Evolutionary conservation across 441 rosid species (phyloP).

Genomic region (Aquilaria agallochum): DNA sequence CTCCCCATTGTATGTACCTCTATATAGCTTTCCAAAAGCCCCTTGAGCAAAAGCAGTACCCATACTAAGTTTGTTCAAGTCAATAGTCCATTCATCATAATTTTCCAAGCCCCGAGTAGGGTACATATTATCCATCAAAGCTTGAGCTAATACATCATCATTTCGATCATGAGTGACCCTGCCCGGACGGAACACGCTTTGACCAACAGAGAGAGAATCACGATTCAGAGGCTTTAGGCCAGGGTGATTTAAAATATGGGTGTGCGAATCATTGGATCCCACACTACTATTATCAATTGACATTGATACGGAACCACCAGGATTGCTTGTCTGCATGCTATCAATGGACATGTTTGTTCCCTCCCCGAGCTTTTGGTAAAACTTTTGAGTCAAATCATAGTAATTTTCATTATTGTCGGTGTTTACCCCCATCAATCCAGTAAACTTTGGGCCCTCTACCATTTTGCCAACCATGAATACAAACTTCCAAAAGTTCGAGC

Average conservation of each 20-base stretch:
- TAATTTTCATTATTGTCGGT: constrained; percentile 52
- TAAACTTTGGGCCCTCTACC: constrained; percentile 72
- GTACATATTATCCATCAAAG: constrained; percentile 37
- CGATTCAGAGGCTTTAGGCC: constrained; percentile 60
- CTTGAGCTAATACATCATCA: constrained; percentile 35
- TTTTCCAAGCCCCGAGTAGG: constrained; percentile 35
- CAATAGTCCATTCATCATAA: constrained; percentile 45
- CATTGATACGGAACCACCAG: constrained; percentile 90
- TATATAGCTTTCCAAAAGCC: constrained; percentile 43
- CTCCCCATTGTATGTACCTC: constrained; percentile 44
- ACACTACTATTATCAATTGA: constrained; percentile 87
- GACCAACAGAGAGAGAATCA: constrained; percentile 40
- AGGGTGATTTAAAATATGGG: constrained; percentile 79
- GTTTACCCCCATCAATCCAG: constrained; percentile 41
- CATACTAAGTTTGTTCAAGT: constrained; percentile 40
- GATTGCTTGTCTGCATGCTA: constrained; percentile 81
- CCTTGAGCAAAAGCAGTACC: constrained; percentile 49
- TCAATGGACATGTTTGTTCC: constrained; percentile 91
- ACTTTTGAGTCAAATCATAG: constrained; percentile 78
- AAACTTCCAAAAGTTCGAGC: constrained; percentile 11
- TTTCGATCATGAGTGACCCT: constrained; percentile 33
- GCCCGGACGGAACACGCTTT: constrained; percentile 35
- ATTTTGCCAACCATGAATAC: constrained; percentile 50
- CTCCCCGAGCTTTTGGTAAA: constrained; percentile 79
- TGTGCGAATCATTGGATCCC: constrained; percentile 82